Base-by-base conservation (phyloP, 495 filamentous ascomycete species). In the Aspergillus heteromorphus region DNA sequence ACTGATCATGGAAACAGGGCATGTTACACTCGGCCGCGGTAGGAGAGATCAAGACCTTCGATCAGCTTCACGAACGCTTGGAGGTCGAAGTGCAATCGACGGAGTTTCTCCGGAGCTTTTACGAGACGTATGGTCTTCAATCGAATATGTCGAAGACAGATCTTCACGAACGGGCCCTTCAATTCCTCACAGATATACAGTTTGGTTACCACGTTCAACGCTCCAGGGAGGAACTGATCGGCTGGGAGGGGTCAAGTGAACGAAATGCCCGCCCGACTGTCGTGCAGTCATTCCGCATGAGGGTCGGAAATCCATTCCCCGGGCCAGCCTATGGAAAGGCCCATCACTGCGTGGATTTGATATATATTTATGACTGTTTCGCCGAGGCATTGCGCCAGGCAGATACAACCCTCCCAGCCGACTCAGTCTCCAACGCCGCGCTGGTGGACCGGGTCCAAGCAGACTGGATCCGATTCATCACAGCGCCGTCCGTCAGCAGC, bases 321-420 rank as follows among this genome's bases (percentile, higher is more conserved):
- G 36, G 50, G 6, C n/a, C 18, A 3, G n/a, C 9, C 13, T 18
- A 41, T 11, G 41, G 38, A 14, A 13, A 21, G 19, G 50, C 50
- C 13, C 50, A 53, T 11, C 50, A 53, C 25, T 40, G 50, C 16
- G 50, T 53, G 7, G 50, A 53, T 40, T 19, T 53, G 20, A 30
- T 43, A 14, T 43, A 53, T 16, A 42, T 42, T 7, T 53, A 38
- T 38, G 50, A 42, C 50, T 18, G 30, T 20, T 43, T 53, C 9
- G 25, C 16, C 2, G 36, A 53, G 11, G 50, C 21, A 20, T 19
- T 53, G 21, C 23, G 25, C 1, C 9, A 27, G 11, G 36, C 36
- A 11, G 50, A 53, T 47, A 16, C 13, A 6, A 2, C 27, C 13
- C 16, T 47, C 9, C 43, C 43, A 0, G 13, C 21, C 9, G 4